Evolutionary conservation across 768 basidiomycete species (phyloP).

Genomic region (Boletellus ananas): DNA sequence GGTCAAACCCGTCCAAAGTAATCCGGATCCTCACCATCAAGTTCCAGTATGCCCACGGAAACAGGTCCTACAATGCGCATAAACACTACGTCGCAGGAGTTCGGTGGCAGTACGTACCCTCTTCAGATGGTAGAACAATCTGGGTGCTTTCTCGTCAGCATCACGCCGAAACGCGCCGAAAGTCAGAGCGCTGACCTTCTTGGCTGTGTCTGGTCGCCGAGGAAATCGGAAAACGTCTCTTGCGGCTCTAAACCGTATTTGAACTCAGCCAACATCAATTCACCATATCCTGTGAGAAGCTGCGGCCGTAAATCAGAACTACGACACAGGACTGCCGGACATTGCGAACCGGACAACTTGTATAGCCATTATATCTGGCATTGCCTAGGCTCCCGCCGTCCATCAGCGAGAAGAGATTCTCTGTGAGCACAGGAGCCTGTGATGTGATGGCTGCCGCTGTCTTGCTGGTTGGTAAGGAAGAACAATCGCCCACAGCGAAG

Average conservation of each 20-base stretch:
- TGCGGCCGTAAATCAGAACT: constrained; percentile 24
- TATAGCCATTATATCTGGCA: constrained; percentile 85
- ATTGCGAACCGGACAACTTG: constrained; percentile 73
- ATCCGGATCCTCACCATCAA: constrained; percentile 45
- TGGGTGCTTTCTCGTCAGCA: constrained; percentile 4
- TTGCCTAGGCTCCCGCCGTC: constrained; percentile 64
- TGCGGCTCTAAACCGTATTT: constrained; percentile 87
- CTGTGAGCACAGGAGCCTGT: constrained; percentile 85
- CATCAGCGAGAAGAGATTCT: constrained; percentile 79
- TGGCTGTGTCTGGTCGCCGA: constrained; percentile 75
- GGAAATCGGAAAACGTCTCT: constrained; percentile 69
- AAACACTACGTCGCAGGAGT: background rate
- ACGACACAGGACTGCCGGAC: background rate
- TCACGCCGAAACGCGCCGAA: background rate
- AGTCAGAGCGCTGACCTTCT: constrained; percentile 48
- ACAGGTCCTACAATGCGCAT: constrained; percentile 25
- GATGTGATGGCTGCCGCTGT: constrained; percentile 92
- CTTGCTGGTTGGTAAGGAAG: constrained; percentile 90
- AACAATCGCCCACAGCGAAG: constrained; percentile 90
- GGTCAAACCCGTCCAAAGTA: background rate
- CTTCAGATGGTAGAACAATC: constrained; percentile 80
- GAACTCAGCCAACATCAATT: constrained; percentile 89
- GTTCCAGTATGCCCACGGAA: constrained; percentile 67
- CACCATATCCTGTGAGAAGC: constrained; percentile 79
- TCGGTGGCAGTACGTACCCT: constrained; percentile 33